phyloP scores from a whole-genome alignment of 2,329 filamentous ascomycete genomes.

The Aspergillus sp. region DNA sequence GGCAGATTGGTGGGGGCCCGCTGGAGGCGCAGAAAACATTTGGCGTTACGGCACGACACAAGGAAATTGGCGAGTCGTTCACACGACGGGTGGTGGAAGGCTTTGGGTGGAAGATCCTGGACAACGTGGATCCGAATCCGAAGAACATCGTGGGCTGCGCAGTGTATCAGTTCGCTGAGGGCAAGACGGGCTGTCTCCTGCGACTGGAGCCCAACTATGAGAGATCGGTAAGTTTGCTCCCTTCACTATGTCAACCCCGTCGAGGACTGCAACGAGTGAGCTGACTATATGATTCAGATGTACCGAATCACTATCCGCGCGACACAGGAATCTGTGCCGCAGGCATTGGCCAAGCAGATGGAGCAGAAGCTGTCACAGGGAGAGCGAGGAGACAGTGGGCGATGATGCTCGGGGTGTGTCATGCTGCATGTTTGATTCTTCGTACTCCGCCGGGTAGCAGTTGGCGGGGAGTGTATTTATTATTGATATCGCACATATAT shows the following conservation, averaged over 20 bases:
- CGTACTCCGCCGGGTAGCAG: neutral
- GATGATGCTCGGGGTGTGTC: neutral
- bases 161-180: constrained; percentile 75
- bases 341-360: constrained; percentile 80
- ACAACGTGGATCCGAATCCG: constrained; percentile 83
- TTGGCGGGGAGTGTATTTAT: neutral
- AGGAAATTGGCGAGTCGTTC: constrained; percentile 69
- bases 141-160: constrained; percentile 90
- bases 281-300: constrained; percentile 65
- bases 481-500: constrained; percentile 1
- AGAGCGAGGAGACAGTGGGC: constrained; percentile 14
- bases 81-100: constrained; percentile 74
- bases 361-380: constrained; percentile 73
- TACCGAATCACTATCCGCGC: constrained; percentile 90
- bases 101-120: constrained; percentile 85
- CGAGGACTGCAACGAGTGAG: neutral
- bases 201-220: constrained; percentile 91
- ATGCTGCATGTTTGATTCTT: neutral
- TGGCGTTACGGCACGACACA: constrained; percentile 61
- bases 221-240: constrained; percentile 69
- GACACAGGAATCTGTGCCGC: constrained; percentile 86
- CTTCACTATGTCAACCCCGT: neutral
- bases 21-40: constrained; percentile 90
- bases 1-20: constrained; percentile 88
- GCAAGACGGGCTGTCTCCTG: constrained; percentile 93